Evolutionary conservation across 1,139 yeast genomes (phyloP), one percentile per base, ranked within the genome.

Genomic region (Saccharomyces hybrid): DNA sequence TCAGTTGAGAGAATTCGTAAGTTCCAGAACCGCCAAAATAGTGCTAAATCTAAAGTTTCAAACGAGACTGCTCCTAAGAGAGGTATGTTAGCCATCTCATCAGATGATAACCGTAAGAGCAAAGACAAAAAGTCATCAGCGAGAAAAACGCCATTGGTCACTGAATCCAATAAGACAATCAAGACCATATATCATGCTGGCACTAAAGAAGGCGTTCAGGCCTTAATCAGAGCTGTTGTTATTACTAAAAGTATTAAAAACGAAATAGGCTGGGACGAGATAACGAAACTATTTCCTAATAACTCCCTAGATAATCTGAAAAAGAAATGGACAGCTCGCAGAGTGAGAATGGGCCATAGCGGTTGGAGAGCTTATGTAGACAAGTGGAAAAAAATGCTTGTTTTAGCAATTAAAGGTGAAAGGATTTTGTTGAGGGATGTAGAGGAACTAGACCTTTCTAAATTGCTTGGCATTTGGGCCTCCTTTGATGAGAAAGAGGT

Each of bases 201-300:
- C 1, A 62, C 57, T 25, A 66, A 65, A 49, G 55, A 56, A 16
- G 71, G 71, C 13, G 55, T 62, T 5, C 59, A 58, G 11, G 67
- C 64, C 2, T 52, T 68, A 16, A 57, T 66, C 9, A 65, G 61
- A 59, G 61, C 66, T 5, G 69, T 65, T 25, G 69, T 67, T 11
- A 65, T 70, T 14, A 63, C 71, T 1, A 67, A 66, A 48, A 66
- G 70, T 61, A 64, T 70, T 13, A 67, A 62, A 44, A 68, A 69
- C 49, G 70, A 68, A 47, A 66, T 68, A 27, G 54, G 55, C 29
- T 70, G 73, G 73, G 63, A 65, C 23, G 59, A 60, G 11, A 65
- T 70, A 9, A 60, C 65, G 9, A 54, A 55, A 5, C 47, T 68
- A 7, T 70, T 68, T 48, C 71, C 70, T 2, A 66, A 61, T 54